Evolutionary conservation across 1,284 basidiomycete genomes (phyloP), one percentile per base, ranked within the genome.

Genomic region (Anthracocystis walkeri): DNA sequence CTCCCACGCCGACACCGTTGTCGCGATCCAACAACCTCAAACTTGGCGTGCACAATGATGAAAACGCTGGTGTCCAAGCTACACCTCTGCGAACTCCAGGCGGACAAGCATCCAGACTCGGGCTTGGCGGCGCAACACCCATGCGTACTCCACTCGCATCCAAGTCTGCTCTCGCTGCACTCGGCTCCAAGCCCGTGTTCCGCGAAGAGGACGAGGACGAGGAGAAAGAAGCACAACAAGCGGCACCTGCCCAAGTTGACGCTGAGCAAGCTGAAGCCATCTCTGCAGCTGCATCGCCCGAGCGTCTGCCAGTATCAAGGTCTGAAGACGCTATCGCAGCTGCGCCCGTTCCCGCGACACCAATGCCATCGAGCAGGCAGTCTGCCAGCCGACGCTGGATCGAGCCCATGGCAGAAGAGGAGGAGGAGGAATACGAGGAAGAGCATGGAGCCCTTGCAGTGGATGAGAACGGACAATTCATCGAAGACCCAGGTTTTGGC

Each of bases 121-220:
- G 63, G 1, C 48, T 72, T 16, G 69, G 59, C 10, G 62, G 58
- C 29, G 71, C 71, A 6, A 79, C 77, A 2, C 77, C 71, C 8
- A 67, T 77, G 65, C 74, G 75, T 21, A 72, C 71, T 11, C 70
- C 75, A 12, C 48, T 75, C 6, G 65, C 63, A 8, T 52, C 58
- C 38, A 76, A 65, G 29, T 52, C 62, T 3, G 11, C 72, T 3
- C 50, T 58, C 3, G 29, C 59, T 8, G 40, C 63, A 3, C 64
- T 67, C 44, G 65, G 70, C 23, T 49, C 53, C 21, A 65, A 67
- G 51, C 61, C 69, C 23, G 65, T 73, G 21, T 76, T 57, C 27
- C 27, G 52, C 20, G 78, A 80, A 21, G 75, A 78, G 35, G 78
- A 79, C 31, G 77, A 74, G 11, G 70, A 79, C 18, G 77, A 75